A percentile compares a stretch with the other conserved stretches of the same genome.
Conservation (phyloP, 768 basidiomycete species). For the Lyophyllum decastes region DNA sequence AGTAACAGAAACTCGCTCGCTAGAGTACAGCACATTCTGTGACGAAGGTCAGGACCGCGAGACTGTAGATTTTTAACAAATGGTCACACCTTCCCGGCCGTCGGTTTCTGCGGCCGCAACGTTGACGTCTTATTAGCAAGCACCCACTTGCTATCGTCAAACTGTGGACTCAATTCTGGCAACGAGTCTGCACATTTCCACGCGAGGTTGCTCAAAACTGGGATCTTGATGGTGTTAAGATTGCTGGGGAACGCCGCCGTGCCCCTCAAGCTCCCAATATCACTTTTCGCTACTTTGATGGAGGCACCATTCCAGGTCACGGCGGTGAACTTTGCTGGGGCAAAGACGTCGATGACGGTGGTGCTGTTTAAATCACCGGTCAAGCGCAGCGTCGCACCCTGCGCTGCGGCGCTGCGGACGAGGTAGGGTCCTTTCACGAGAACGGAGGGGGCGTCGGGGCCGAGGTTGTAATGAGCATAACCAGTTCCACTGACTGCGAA, state of each 20-base stretch:
- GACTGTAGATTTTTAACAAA: not conserved
- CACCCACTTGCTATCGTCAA: conserved; percentile 59
- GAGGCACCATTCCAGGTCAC: conserved; percentile 63
- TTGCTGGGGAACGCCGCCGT: conserved; percentile 37
- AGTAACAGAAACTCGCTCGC: conserved; percentile 24
- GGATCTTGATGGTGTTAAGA: conserved; percentile 29
- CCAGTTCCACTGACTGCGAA: conserved; percentile 28
- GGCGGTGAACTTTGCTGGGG: conserved; percentile 38
- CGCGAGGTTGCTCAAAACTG: conserved; percentile 36
- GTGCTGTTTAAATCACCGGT: conserved; percentile 59
- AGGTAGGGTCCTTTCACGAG: conserved; percentile 36
- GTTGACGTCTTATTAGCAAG: conserved; percentile 61
- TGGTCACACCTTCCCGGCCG: conserved; percentile 54
- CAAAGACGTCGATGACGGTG: conserved; percentile 55
- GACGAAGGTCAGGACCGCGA: not conserved
- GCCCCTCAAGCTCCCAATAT: conserved; percentile 33
- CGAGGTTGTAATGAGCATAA: conserved; percentile 27
- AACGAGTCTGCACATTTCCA: conserved; percentile 67
- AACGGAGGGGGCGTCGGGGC: conserved; percentile 28
- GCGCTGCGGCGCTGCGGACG: conserved; percentile 28
- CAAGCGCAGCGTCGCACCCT: conserved; percentile 24
- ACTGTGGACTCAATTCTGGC: conserved; percentile 55
- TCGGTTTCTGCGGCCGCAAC: conserved; percentile 54
- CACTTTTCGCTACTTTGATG: conserved; percentile 30
- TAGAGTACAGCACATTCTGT: conserved; percentile 31